Evolutionary conservation across 2,329 filamentous ascomycete genomes (phyloP), one percentile per base, ranked within the genome.

Genomic region (Alternaria consortialis): DNA sequence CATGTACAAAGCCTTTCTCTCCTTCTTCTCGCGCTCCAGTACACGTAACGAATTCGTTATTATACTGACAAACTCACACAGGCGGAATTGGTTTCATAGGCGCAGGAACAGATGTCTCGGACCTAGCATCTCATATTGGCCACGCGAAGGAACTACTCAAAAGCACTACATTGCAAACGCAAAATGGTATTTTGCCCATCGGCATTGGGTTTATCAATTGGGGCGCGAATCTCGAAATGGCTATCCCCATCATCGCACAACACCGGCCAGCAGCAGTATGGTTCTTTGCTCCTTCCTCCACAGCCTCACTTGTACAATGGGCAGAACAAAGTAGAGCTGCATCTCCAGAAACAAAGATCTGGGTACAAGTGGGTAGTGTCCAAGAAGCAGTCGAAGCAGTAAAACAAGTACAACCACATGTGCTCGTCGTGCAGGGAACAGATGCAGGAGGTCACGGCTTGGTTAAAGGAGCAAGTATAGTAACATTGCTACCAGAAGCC

Each of bases 391-490:
- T 83, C 11, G 81, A 83, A 58, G 84, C 83, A 0, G 79, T 83
- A 1, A 34, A 64, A 8, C 79, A 83, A 23, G 84, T 83, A 0
- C 77, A 64, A 27, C 80, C 85, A 0, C 87, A 90, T 67, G 86
- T 86, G 29, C 68, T 90, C 2, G 86, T 90, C 7, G 82, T 86
- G 5, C 88, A 90, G 74, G 88, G 88, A 3, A 81, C 82, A 6
- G 88, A 90, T 75, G 88, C 88, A 1, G 88, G 88, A 7, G 88
- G 88, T 0, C 88, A 90, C 70, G 87, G 88, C 63, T 84, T 86
- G 44, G 80, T 80, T 0, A 76, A 78, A 23, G 86, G 85, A 4
- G 83, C 84, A 2, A 83, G 87, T 6, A 76, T 90, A 2, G 74
- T 89, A 4, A 80, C 82, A 3, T 75, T 90, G 4, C 73, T 90